phyloP scores from a whole-genome alignment of 805 yeast genomes.

The Kodamaea kakaduensis region DNA sequence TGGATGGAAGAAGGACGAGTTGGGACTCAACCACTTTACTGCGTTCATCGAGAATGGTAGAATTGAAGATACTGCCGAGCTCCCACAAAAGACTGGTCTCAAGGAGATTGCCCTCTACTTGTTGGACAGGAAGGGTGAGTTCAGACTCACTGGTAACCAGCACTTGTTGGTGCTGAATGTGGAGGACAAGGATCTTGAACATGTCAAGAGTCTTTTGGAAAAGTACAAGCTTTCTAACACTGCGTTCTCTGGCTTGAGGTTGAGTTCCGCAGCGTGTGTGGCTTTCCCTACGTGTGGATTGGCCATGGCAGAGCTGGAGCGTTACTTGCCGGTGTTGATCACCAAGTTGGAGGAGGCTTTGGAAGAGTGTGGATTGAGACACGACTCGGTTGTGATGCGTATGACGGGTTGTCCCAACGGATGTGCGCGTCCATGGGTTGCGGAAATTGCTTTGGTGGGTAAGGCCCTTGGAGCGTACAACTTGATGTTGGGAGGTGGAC shows the following conservation, averaged over 20 bases:
- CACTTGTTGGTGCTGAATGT: slow-evolving; percentile 77
- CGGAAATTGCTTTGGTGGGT: slow-evolving; percentile 93
- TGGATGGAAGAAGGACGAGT: slow-evolving; percentile 90
- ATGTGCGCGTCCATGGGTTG: slow-evolving; percentile 97
- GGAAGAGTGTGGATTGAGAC: slow-evolving; percentile 90
- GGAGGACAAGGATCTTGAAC: slow-evolving; percentile 60
- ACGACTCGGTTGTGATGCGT: slow-evolving; percentile 92
- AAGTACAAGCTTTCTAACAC: slow-evolving; percentile 81
- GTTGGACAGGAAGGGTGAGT: slow-evolving; percentile 63
- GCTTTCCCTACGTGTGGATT: slow-evolving; percentile 98
- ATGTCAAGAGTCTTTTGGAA: slow-evolving; percentile 59
- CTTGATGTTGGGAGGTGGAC: slow-evolving; percentile 93
- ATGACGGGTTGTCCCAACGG: slow-evolving; percentile 99
- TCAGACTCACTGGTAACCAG: slow-evolving; percentile 94
- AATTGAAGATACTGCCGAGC: slow-evolving; percentile 86
- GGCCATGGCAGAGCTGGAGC: slow-evolving; percentile 98
- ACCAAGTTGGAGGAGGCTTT: slow-evolving; percentile 78
- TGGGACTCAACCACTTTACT: slow-evolving; percentile 83
- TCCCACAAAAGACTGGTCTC: slow-evolving; percentile 87
- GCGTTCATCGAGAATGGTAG: slow-evolving; percentile 95
- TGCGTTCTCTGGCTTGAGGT: slow-evolving; percentile 75
- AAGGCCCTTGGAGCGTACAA: slow-evolving; percentile 93
- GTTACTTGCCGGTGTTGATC: slow-evolving; percentile 80
- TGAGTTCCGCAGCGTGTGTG: slow-evolving; percentile 94
- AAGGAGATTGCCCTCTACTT: slow-evolving; percentile 70